Evolutionary conservation across 1,284 basidiomycete species (phyloP).

Genomic region (Rhizoctonia solani): DNA sequence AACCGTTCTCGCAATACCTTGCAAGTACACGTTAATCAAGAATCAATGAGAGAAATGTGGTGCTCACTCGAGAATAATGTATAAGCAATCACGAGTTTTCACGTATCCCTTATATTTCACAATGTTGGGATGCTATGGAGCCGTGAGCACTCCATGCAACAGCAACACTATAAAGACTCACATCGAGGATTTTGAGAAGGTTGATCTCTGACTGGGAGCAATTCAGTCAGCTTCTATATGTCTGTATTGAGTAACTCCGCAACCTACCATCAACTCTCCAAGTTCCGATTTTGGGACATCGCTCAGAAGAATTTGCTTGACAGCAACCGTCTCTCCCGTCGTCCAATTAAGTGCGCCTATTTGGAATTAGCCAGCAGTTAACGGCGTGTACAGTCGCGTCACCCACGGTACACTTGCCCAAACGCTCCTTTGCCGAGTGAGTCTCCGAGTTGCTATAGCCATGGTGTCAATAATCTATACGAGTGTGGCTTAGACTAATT

Average conservation of each 20-base stretch:
- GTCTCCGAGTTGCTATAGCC: constrained; percentile 84
- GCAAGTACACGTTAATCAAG: constrained; percentile 15
- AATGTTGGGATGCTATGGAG: constrained; percentile 73
- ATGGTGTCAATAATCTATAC: constrained; percentile 5
- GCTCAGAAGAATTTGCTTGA: constrained; percentile 91
- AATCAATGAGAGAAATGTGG: constrained; percentile 35
- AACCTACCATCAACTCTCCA: constrained; percentile 92
- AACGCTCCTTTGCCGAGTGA: constrained; percentile 93
- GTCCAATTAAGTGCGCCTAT: constrained; percentile 92
- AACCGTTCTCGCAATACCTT: constrained; percentile 98
- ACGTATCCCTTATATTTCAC: constrained; percentile 99
- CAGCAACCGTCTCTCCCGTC: constrained; percentile 93
- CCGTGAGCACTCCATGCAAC: neutral
- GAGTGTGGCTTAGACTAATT: neutral
- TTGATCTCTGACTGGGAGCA: constrained; percentile 90
- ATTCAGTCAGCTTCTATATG: neutral
- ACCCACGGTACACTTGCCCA: constrained; percentile 90
- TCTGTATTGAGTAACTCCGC: neutral
- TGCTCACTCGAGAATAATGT: constrained; percentile 94
- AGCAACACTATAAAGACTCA: constrained; percentile 47
- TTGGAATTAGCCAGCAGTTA: neutral
- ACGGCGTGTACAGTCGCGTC: neutral
- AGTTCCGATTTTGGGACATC: constrained; percentile 93
- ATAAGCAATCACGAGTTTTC: constrained; percentile 90
- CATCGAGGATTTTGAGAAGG: constrained; percentile 93